A percentile compares a stretch with the other conserved stretches of the same genome.
Conservation (phyloP, 768 basidiomycete genomes). For the Sutorius australiensis region DNA sequence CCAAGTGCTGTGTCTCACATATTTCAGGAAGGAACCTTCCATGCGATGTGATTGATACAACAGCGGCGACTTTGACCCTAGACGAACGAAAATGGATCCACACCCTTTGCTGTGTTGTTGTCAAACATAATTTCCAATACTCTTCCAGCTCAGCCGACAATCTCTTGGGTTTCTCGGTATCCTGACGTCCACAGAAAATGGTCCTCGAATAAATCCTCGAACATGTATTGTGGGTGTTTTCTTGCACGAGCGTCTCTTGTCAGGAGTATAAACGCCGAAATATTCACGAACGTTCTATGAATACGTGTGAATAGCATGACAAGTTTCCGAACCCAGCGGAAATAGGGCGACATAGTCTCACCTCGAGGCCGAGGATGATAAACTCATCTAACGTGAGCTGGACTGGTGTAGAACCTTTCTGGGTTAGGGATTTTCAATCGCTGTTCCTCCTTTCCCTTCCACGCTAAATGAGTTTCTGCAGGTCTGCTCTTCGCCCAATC, state of each 20-base stretch:
- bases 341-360: conserved; percentile 16
- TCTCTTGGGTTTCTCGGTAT: not conserved
- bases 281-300: conserved; percentile 57
- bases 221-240: conserved; percentile 43
- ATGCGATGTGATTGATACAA: conserved; percentile 60
- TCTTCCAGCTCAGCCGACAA: conserved; percentile 40
- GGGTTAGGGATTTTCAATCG: not conserved
- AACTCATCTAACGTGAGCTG: conserved; percentile 49
- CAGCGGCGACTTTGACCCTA: conserved; percentile 29
- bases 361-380: conserved; percentile 23
- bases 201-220: conserved; percentile 58
- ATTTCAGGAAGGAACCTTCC: conserved; percentile 53
- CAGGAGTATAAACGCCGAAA: conserved; percentile 61
- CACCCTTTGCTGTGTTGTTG: conserved; percentile 40
- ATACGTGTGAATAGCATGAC: not conserved
- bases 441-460: not conserved
- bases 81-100: conserved; percentile 16
- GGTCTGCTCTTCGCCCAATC: conserved; percentile 52
- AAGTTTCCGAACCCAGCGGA: not conserved
- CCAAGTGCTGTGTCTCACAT: conserved; percentile 39
- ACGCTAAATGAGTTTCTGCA: not conserved
- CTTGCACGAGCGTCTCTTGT: conserved; percentile 46
- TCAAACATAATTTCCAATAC: conserved; percentile 54
- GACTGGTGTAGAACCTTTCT: conserved; percentile 25
- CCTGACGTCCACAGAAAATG: conserved; percentile 50